Base-by-base conservation (phyloP, 1,284 basidiomycete genomes). In the Microbotryum saponariae region DNA sequence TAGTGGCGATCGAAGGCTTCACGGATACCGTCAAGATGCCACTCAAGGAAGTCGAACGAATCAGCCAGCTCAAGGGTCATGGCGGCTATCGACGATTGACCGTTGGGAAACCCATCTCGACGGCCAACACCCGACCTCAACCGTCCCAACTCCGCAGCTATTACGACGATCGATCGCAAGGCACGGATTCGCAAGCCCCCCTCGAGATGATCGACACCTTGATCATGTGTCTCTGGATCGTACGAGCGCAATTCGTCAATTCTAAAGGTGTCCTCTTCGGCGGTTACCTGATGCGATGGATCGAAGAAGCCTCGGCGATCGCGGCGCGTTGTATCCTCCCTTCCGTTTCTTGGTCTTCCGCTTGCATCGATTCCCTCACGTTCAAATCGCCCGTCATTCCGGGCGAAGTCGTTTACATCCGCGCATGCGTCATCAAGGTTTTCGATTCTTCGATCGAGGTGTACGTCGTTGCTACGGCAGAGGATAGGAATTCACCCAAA, bases 181-280 rank as follows among this genome's bases (percentile, higher is more conserved):
- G 49, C 29, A 23, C 27, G 51, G 10, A 49, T 18, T 58, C 18
- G 52, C 56, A 10, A 42, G 47, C 12, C 42, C 62, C 60, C 1
- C 7, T 68, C 44, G 60, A 64, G 4, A 58, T 68, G 51, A 49
- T 18, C 10, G 64, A 70, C 27, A 70, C 70, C 21, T 51, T 71
- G 1, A 63, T 64, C 46, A 66, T 62, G 50, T 57, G 62, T 10
- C 47, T 71, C 3, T 71, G 64, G 63, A 66, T 71, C 52, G 69
- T 71, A 9, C 58, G 68, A 10, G 69, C 70, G 12, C 69, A 71
- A 52, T 58, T n/a, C 58, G 58, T 37, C 59, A 70, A 70, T 59
- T 60, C 58, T 8, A 69, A 67, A 55, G n/a, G 52, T 3, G 56
- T 71, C 44, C 57, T 71, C 3, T 71, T 71, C 42, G 70, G 70